Percentiles rank a stretch among this genome's conserved stretches.
Evolutionary conservation across 768 basidiomycete species (phyloP).

Genomic region (Trametes gibbosa): DNA sequence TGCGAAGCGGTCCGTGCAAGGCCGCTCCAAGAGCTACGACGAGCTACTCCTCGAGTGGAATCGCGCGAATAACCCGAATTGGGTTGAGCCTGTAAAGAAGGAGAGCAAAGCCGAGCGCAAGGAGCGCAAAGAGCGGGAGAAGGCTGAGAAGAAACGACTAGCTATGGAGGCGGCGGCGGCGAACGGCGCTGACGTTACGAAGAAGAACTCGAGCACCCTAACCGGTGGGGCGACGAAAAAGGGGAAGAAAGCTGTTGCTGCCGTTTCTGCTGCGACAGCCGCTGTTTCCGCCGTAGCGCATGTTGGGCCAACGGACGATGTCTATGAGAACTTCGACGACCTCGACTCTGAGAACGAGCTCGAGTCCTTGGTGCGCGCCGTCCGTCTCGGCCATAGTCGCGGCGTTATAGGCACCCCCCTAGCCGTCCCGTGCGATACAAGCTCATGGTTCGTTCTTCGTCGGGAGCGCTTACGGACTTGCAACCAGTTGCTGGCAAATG

Average conservation of each 20-base stretch:
- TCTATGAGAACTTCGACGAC: conserved; percentile 70
- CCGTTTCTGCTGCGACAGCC: conserved; percentile 42
- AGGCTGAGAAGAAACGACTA: conserved; percentile 75
- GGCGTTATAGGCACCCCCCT: conserved; percentile 64
- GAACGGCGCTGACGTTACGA: conserved; percentile 48
- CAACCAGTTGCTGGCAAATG: conserved; percentile 30
- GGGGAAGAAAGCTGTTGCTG: conserved; percentile 52
- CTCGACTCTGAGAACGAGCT: conserved; percentile 85
- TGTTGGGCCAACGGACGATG: conserved; percentile 55
- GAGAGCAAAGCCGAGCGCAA: conserved; percentile 88
- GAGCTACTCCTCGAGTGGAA: conserved; percentile 91
- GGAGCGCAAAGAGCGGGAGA: conserved; percentile 78
- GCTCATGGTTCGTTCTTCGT: conserved; percentile 80
- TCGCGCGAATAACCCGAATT: conserved; percentile 82
- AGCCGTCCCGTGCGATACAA: conserved; percentile 69
- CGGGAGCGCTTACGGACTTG: conserved; percentile 56
- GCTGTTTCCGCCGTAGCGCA: conserved; percentile 42
- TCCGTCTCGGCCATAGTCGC: conserved; percentile 52
- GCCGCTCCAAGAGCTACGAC: conserved; percentile 82
- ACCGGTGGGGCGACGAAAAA: conserved; percentile 48
- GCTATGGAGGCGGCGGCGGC: conserved; percentile 68
- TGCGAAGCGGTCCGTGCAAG: conserved; percentile 87
- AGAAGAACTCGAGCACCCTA: conserved; percentile 37
- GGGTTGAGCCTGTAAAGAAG: conserved; percentile 81
- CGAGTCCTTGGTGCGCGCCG: conserved; percentile 65